Conservation (phyloP, 2,329 filamentous ascomycete genomes). For the Trichoderma sp. region DNA sequence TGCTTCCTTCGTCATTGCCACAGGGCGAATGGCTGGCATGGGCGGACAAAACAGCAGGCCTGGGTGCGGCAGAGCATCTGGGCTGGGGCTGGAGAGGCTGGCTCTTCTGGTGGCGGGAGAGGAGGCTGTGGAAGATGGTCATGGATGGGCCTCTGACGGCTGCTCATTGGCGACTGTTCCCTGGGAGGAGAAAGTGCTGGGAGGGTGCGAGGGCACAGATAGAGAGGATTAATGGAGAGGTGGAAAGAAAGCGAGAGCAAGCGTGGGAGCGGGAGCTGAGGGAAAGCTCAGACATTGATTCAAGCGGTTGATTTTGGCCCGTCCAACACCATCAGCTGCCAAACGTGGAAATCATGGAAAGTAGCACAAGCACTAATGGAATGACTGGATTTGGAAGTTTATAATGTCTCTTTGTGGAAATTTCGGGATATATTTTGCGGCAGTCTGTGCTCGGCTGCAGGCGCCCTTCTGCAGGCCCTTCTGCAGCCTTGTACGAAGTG, state of each 20-base stretch:
- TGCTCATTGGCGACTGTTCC: slow-evolving; percentile 34
- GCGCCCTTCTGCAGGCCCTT: neutral
- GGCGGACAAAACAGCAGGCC: slow-evolving; percentile 44
- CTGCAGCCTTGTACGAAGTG: neutral
- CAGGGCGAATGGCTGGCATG: slow-evolving; percentile 35
- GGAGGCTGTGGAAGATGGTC: slow-evolving; percentile 44
- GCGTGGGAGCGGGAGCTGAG: neutral
- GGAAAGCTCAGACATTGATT: neutral
- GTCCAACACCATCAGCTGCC: neutral
- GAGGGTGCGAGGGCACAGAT: slow-evolving; percentile 31
- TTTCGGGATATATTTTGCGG: neutral
- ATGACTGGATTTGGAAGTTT: neutral
- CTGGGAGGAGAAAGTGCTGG: slow-evolving; percentile 32
- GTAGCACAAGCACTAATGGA: neutral
- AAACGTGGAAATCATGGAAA: neutral
- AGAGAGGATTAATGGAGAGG: neutral
- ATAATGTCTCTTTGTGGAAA: neutral
- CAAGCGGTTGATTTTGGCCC: neutral
- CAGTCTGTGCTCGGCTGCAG: neutral
- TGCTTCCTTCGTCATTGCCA: slow-evolving; percentile 34
- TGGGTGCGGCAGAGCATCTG: slow-evolving; percentile 45
- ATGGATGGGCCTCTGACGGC: slow-evolving; percentile 35
- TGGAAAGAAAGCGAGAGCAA: neutral
- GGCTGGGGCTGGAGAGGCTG: slow-evolving; percentile 47
- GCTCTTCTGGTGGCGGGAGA: slow-evolving; percentile 47